Conservation (phyloP, 2,329 filamentous ascomycete genomes). For the Penicillium sp. region DNA sequence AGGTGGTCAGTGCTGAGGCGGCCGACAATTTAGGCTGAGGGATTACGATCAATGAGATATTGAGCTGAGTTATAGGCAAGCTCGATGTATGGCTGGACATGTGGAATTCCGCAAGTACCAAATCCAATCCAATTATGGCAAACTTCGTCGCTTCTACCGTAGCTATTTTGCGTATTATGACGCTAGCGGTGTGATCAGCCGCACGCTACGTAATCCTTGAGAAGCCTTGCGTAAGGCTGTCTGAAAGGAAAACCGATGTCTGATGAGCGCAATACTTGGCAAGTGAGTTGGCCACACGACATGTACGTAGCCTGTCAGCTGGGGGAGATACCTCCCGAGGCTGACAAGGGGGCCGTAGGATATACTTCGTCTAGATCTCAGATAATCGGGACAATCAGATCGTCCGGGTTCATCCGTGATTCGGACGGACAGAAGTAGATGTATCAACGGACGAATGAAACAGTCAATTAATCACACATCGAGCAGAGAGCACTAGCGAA, state of each 20-base stretch:
- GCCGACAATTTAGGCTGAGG: background rate
- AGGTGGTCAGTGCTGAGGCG: constrained; percentile 24
- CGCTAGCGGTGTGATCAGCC: background rate
- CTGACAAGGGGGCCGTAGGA: background rate
- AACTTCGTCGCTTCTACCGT: background rate
- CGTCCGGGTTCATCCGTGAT: background rate
- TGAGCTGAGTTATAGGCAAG: background rate
- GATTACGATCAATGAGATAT: background rate
- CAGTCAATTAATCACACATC: background rate
- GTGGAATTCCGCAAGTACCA: background rate
- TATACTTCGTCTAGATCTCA: background rate
- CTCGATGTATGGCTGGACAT: background rate
- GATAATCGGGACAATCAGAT: background rate
- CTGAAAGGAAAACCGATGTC: background rate
- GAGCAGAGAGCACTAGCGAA: background rate
- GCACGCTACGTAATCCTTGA: too few relatives aligned
- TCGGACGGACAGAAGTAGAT: background rate
- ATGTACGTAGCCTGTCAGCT: background rate
- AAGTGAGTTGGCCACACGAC: background rate
- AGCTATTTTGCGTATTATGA: background rate
- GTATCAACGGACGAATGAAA: background rate
- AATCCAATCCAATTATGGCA: background rate
- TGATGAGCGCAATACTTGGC: background rate
- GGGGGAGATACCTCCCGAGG: background rate
- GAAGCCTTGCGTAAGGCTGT: background rate